These are phyloP conservation scores for Suhomyces kilbournensis DNA, from an alignment of 805 yeast genomes.

Conservation along the genomic window DNA sequence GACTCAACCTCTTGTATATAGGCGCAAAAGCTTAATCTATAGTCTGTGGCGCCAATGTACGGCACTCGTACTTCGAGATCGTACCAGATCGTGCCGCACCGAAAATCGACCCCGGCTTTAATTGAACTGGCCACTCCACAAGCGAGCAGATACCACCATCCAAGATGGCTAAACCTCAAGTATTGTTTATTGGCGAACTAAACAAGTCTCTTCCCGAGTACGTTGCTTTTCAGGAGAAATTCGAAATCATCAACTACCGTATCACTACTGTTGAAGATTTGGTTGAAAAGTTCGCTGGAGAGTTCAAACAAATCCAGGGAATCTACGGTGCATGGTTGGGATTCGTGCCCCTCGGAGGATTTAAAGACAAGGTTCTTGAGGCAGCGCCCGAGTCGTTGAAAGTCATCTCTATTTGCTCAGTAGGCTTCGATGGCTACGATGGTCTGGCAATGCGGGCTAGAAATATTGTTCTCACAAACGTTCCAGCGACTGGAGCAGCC, in stretches of 20 bases:
- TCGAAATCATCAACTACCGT: slow-evolving; percentile 37
- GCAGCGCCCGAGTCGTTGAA: slow-evolving; percentile 45
- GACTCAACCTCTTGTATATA: background rate
- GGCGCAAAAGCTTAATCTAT: background rate
- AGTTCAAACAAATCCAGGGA: slow-evolving; percentile 45
- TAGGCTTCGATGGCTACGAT: slow-evolving; percentile 56
- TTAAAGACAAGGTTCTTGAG: slow-evolving; percentile 41
- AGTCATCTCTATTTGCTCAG: slow-evolving; percentile 52
- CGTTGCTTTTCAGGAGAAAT: slow-evolving; percentile 34
- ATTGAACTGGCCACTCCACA: background rate
- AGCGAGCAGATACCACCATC: background rate
- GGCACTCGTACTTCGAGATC: background rate
- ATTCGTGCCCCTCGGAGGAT: slow-evolving; percentile 50
- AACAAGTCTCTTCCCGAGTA: slow-evolving; percentile 48
- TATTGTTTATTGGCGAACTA: slow-evolving; percentile 50
- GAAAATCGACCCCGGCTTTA: background rate
- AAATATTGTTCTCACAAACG: slow-evolving; percentile 58
- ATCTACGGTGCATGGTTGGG: slow-evolving; percentile 63
- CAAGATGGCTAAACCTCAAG: slow-evolving; percentile 27
- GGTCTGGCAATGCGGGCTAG: slow-evolving; percentile 34
- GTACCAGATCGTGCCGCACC: background rate
- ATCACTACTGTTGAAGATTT: slow-evolving; percentile 44
- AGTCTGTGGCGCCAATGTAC: background rate
- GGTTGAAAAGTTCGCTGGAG: slow-evolving; percentile 35
- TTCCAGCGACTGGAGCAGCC: slow-evolving; percentile 53